Percentiles rank a stretch among this genome's conserved stretches.
phyloP scores from a whole-genome alignment of 768 basidiomycete genomes.

The Leccinum disarticulatum region DNA sequence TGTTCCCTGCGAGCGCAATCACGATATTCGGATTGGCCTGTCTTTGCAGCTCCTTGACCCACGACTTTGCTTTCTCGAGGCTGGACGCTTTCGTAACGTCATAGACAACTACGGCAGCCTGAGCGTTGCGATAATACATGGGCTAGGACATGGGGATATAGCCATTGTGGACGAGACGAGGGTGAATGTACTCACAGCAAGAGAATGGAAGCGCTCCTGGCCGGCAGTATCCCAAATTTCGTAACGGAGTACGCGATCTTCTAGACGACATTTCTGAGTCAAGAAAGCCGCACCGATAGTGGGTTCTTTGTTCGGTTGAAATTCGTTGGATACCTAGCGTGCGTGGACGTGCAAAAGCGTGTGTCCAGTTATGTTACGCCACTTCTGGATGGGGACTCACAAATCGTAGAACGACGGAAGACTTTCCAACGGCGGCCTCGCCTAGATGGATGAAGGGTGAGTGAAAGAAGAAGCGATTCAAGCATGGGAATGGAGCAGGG shows the following conservation, averaged over 20 bases:
- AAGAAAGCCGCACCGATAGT: conserved; percentile 97
- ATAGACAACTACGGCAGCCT: conserved; percentile 97
- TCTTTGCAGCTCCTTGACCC: conserved; percentile 98
- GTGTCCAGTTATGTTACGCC: conserved; percentile 3
- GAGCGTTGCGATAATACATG: conserved; percentile 99
- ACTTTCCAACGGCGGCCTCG: conserved; percentile 98
- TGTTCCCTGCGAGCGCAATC: conserved; percentile 97
- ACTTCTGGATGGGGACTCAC: conserved; percentile 47
- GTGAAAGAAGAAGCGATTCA: not conserved
- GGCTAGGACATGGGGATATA: conserved; percentile 49
- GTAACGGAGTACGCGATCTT: conserved; percentile 90
- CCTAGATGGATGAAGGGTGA: conserved; percentile 46
- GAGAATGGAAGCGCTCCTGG: conserved; percentile 96
- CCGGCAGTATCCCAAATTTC: conserved; percentile 99
- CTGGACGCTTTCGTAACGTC: conserved; percentile 96
- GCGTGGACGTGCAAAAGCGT: not conserved
- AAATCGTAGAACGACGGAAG: conserved; percentile 96
- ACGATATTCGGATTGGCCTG: conserved; percentile 99
- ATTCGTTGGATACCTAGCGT: conserved; percentile 87
- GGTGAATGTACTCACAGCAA: conserved; percentile 62
- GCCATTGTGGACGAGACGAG: conserved; percentile 7
- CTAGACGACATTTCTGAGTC: conserved; percentile 92
- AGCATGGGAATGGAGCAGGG: not conserved
- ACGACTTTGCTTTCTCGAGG: conserved; percentile 97
- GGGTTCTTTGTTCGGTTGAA: conserved; percentile 98